phyloP scores from a whole-genome alignment of 139 green algal genomes.

The Coelastrella sp. region DNA sequence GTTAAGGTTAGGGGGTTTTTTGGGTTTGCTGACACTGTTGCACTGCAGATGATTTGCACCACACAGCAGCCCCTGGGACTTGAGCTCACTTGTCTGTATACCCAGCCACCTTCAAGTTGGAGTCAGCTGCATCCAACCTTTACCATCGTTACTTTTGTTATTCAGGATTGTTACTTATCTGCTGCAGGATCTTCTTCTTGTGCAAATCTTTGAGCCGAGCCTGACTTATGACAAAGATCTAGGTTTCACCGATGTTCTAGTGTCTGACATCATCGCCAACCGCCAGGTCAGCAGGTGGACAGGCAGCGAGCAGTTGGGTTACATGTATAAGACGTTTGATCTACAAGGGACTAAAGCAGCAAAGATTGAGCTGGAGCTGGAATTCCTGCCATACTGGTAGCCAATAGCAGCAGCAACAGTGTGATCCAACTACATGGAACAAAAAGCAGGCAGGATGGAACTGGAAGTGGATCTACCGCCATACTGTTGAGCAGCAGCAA shows the following conservation, averaged over 20 bases:
- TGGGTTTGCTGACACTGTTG: too few species aligned
- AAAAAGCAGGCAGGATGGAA: not conserved
- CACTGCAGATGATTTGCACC: too few species aligned
- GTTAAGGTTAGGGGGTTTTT: too few species aligned
- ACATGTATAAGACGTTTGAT: constrained; percentile 10
- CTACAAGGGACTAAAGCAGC: not conserved
- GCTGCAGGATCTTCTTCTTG: constrained; percentile 25
- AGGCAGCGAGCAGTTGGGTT: constrained; percentile 17
- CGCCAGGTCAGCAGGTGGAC: constrained; percentile 43
- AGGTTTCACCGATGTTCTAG: not conserved
- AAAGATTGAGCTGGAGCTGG: constrained; percentile 48
- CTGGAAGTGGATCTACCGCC: not conserved
- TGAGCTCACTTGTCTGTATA: too few species aligned
- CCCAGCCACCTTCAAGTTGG: not conserved
- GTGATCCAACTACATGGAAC: too few species aligned
- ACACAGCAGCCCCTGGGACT: too few species aligned
- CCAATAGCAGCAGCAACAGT: too few species aligned
- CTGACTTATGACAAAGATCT: not conserved
- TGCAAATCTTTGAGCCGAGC: constrained; percentile 22
- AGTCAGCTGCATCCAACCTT: not conserved
- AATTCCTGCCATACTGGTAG: constrained; percentile 51
- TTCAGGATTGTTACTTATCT: not conserved
- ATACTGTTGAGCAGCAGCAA: too few species aligned
- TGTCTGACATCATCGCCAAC: constrained; percentile 17
- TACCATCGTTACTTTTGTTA: not conserved